A percentile compares a stretch with the other conserved stretches of the same genome.
These are phyloP conservation scores for Encephalitozoon cuniculi DNA, from an alignment of 371 early-diverging fungal genomes.

Conservation along the genomic window DNA sequence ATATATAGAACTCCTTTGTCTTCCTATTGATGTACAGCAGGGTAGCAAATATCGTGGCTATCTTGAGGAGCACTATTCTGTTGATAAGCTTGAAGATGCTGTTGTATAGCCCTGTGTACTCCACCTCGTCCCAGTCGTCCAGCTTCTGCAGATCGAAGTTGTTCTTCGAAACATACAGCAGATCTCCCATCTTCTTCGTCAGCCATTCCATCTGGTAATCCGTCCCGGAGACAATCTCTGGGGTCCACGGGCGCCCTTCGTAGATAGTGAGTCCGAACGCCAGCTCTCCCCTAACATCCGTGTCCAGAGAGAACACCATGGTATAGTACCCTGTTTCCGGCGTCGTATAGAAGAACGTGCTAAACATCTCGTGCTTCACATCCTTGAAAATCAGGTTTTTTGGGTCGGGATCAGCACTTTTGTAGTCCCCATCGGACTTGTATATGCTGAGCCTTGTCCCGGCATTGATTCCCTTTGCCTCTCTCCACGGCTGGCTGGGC, in stretches of 20 bases:
- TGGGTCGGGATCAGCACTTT: conserved; percentile 16
- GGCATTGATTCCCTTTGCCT: neutral
- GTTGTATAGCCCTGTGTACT: conserved; percentile 37
- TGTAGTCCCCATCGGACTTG: conserved; percentile 20
- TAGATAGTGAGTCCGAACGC: conserved; percentile 44
- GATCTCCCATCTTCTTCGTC: conserved; percentile 43
- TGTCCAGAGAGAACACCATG: conserved; percentile 37
- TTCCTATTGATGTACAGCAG: conserved; percentile 52
- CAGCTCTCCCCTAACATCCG: neutral
- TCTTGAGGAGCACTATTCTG: conserved; percentile 45
- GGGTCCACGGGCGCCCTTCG: conserved; percentile 47
- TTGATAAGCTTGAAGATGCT: conserved; percentile 44
- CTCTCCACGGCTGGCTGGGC: neutral
- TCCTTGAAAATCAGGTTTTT: conserved; percentile 32
- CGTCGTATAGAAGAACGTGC: conserved; percentile 49
- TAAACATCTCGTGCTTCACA: conserved; percentile 31
- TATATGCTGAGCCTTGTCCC: neutral
- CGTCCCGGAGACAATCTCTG: conserved; percentile 50
- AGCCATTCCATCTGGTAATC: conserved; percentile 52
- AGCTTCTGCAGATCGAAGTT: conserved; percentile 46
- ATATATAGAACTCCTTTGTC: conserved; percentile 51
- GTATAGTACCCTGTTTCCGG: conserved; percentile 32
- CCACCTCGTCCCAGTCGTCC: conserved; percentile 45
- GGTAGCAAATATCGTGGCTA: conserved; percentile 44
- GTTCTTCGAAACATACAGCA: conserved; percentile 43